A percentile compares a stretch with the other conserved stretches of the same genome.
Evolutionary conservation across 2,329 filamentous ascomycete genomes (phyloP).

Genomic region (Thielaviopsis populi): DNA sequence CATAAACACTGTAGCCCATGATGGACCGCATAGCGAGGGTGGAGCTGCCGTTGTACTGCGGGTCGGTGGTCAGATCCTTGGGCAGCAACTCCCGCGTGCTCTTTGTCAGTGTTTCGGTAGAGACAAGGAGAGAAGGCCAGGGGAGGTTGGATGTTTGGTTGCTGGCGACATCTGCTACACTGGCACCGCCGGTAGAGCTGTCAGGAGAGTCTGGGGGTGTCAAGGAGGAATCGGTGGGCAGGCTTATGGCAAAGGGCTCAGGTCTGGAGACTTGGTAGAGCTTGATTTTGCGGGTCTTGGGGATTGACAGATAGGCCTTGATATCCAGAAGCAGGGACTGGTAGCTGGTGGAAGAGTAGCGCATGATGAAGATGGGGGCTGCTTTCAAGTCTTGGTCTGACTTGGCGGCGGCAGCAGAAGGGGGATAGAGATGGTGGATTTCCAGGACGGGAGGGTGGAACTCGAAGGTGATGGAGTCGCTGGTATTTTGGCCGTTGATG

Average conservation of each 20-base stretch:
- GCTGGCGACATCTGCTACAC: conserved; percentile 27
- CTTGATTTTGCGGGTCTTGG: conserved; percentile 57
- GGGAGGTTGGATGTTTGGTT: background rate
- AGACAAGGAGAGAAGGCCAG: conserved; percentile 13
- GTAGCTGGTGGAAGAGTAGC: conserved; percentile 54
- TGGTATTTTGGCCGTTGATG: conserved; percentile 43
- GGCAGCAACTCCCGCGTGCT: conserved; percentile 17
- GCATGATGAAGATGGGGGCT: conserved; percentile 49
- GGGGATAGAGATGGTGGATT: conserved; percentile 61
- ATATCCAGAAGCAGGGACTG: conserved; percentile 61
- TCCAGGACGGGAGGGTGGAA: conserved; percentile 73
- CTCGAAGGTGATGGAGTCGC: conserved; percentile 52
- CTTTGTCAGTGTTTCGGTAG: conserved; percentile 14
- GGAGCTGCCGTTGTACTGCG: conserved; percentile 62
- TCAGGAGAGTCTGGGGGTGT: conserved; percentile 30
- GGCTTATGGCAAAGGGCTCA: conserved; percentile 25
- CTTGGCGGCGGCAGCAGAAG: conserved; percentile 40
- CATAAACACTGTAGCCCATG: conserved; percentile 56
- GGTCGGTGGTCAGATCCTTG: conserved; percentile 53
- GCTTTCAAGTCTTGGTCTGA: conserved; percentile 45
- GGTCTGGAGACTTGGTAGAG: conserved; percentile 49
- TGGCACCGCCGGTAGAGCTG: conserved; percentile 22
- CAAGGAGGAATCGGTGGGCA: conserved; percentile 18
- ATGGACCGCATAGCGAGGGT: conserved; percentile 53
- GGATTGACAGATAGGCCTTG: conserved; percentile 54